Evolutionary conservation across 106 monocot genomes (phyloP).

Genomic region (Dendrobium officinale): DNA sequence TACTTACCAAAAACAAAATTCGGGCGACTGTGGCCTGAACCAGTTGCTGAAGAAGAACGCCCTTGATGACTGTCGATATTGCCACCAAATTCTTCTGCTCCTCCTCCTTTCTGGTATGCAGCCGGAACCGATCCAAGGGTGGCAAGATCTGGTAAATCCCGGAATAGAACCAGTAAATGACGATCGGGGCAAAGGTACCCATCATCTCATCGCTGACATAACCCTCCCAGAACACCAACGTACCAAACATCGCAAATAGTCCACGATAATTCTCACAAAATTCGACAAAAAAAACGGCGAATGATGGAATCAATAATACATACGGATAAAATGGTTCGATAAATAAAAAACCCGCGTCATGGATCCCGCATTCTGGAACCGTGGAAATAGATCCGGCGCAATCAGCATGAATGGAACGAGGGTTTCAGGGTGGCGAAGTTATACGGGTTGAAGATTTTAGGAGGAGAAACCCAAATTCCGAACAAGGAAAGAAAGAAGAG

Average conservation of each 20-base stretch:
- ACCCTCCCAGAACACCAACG: conserved; percentile 69
- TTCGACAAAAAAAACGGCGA: not conserved
- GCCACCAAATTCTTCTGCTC: conserved; percentile 64
- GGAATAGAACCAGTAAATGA: conserved; percentile 76
- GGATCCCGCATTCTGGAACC: not conserved
- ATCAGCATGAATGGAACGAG: not conserved
- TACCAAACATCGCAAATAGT: not conserved
- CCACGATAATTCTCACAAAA: not conserved
- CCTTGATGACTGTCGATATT: conserved; percentile 39
- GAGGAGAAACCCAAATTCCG: not conserved
- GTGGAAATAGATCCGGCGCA: not conserved
- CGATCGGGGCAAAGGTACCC: conserved; percentile 77
- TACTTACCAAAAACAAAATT: conserved; percentile 63
- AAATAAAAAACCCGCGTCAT: not conserved
- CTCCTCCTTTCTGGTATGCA: conserved; percentile 67
- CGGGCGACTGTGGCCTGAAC: conserved; percentile 50
- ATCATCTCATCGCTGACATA: conserved; percentile 64
- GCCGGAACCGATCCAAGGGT: conserved; percentile 43
- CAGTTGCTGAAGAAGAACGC: conserved; percentile 70
- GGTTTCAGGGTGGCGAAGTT: not conserved
- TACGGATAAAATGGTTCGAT: not conserved
- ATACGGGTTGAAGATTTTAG: not conserved
- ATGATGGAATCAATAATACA: not conserved
- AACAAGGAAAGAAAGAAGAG: not conserved
- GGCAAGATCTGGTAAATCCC: conserved; percentile 69